These are phyloP conservation scores for Pseudopyricularia cyperi DNA, from an alignment of 2,329 filamentous ascomycete species.

Conservation along the genomic window DNA sequence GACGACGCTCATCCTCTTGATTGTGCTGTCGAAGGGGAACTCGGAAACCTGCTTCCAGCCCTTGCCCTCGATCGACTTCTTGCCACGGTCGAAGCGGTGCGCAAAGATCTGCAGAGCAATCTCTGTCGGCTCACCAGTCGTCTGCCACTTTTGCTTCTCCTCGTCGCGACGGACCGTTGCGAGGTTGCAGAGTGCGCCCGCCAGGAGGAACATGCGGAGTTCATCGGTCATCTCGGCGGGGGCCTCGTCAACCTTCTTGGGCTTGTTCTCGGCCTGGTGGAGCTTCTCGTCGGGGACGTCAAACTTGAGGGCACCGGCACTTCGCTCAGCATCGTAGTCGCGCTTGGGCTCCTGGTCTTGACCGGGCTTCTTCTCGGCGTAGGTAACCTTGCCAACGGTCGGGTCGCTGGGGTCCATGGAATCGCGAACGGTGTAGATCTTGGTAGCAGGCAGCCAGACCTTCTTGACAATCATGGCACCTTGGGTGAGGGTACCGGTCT, in stretches of 20 bases:
- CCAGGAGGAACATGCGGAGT: constrained; percentile 37
- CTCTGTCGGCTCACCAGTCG: constrained; percentile 60
- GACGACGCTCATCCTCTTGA: constrained; percentile 71
- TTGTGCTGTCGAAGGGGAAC: constrained; percentile 65
- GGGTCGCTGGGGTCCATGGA: constrained; percentile 50
- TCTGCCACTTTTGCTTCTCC: constrained; percentile 46
- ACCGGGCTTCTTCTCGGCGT: constrained; percentile 17
- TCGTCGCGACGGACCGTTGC: constrained; percentile 44
- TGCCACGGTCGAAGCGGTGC: constrained; percentile 50
- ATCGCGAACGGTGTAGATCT: constrained; percentile 46
- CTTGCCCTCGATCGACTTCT: constrained; percentile 33
- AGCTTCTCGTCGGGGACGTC: constrained; percentile 47
- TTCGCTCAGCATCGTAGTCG: constrained; percentile 48
- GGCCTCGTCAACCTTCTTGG: constrained; percentile 19
- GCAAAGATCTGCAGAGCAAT: constrained; percentile 67
- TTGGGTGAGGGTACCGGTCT: constrained; percentile 57
- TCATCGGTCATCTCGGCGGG: constrained; percentile 30
- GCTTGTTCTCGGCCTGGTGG: constrained; percentile 20
- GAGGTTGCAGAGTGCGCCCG: constrained; percentile 52
- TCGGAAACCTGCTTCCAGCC: constrained; percentile 56
- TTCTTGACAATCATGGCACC: constrained; percentile 59
- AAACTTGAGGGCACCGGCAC: constrained; percentile 45
- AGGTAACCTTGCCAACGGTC: constrained; percentile 40
- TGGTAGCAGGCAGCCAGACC: constrained; percentile 47
- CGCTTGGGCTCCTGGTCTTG: constrained; percentile 22